Conservation (phyloP, 2,329 filamentous ascomycete genomes). For the Colletotrichum sp. region DNA sequence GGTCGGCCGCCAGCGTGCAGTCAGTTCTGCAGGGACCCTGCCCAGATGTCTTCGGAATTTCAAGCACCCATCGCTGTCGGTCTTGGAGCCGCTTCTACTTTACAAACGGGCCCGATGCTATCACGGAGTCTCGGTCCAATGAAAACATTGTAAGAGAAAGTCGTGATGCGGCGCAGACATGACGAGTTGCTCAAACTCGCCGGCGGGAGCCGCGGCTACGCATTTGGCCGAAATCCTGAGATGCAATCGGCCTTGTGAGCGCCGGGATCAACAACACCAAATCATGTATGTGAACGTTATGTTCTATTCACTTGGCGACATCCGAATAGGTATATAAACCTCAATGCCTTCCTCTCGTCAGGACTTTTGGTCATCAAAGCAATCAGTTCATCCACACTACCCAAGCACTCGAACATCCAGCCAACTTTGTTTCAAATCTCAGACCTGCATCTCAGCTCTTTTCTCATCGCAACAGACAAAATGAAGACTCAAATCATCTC, state of each 20-base stretch:
- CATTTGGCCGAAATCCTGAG: not conserved
- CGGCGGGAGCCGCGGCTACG: not conserved
- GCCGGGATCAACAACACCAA: not conserved
- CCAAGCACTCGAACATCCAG: not conserved
- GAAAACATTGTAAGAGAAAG: not conserved
- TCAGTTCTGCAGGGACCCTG: not conserved
- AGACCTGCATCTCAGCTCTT: not conserved
- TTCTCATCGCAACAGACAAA: not conserved
- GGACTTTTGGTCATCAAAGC: not conserved
- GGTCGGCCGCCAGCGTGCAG: not conserved
- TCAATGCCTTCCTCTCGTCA: not conserved
- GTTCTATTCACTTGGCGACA: not conserved
- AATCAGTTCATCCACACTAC: not conserved
- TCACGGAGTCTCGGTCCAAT: not conserved
- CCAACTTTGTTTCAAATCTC: too few relatives aligned
- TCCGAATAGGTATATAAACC: not conserved
- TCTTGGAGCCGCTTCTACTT: not conserved
- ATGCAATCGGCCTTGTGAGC: not conserved
- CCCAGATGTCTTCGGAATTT: not conserved
- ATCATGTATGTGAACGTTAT: not conserved
- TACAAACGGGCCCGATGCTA: not conserved
- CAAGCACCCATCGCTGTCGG: not conserved
- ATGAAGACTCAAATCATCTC: not conserved
- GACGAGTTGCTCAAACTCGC: not conserved
- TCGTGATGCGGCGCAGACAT: not conserved